Conservation (phyloP, 2,329 filamentous ascomycete species). For the Neonectria sp. region DNA sequence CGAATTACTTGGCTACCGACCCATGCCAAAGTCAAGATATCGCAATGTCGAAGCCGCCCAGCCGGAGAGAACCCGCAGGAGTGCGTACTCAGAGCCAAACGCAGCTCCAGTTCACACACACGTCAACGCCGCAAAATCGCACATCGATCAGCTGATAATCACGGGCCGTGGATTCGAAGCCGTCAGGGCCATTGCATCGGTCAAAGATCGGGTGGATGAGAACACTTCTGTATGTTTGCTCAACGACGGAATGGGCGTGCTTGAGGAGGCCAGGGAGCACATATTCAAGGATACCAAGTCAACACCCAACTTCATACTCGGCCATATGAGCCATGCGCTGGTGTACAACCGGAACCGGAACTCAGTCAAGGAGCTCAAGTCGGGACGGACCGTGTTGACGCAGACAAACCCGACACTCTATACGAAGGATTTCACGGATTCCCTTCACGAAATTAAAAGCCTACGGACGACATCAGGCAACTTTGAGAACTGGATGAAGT, state of each 20-base stretch:
- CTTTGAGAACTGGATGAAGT: slow-evolving; percentile 69
- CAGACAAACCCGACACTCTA: slow-evolving; percentile 35
- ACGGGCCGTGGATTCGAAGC: slow-evolving; percentile 70
- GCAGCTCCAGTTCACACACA: slow-evolving; percentile 30
- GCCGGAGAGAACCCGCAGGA: slow-evolving; percentile 36
- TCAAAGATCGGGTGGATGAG: slow-evolving; percentile 77
- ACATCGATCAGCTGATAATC: slow-evolving; percentile 81
- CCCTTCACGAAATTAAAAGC: slow-evolving; percentile 37
- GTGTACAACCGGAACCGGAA: slow-evolving; percentile 56
- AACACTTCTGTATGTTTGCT: slow-evolving; percentile 82
- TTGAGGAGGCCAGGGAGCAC: slow-evolving; percentile 81
- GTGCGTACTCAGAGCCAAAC: slow-evolving; percentile 41
- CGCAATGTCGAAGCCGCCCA: slow-evolving; percentile 48
- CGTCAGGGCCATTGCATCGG: slow-evolving; percentile 68
- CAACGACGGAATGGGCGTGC: slow-evolving; percentile 85
- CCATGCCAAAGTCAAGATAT: slow-evolving; percentile 48
- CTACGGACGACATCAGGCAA: slow-evolving; percentile 42
- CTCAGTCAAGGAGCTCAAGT: slow-evolving; percentile 57
- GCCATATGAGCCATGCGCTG: slow-evolving; percentile 69
- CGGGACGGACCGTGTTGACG: slow-evolving; percentile 52
- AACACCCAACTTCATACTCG: slow-evolving; percentile 84
- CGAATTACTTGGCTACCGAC: slow-evolving; percentile 51
- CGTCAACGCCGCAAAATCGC: slow-evolving; percentile 55
- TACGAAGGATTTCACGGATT: slow-evolving; percentile 41
- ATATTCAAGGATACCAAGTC: slow-evolving; percentile 77